Percentiles rank a stretch among this genome's conserved stretches.
These are phyloP conservation scores for Croton setiger DNA, from an alignment of 441 rosid species.

Conservation along the genomic window DNA sequence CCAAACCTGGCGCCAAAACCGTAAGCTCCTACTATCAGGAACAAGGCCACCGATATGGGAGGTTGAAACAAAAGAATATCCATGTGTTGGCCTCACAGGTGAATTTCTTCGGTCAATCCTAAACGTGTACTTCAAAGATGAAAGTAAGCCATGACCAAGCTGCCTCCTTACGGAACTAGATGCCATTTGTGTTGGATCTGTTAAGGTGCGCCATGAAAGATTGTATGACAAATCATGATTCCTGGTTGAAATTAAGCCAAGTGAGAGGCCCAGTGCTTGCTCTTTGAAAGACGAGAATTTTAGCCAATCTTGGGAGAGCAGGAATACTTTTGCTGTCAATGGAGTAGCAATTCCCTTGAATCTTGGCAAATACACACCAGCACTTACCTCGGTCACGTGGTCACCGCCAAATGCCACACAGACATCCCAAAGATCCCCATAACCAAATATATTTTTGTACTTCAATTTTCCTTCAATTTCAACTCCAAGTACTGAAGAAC, in stretches of 20 bases:
- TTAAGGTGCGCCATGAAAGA: slow-evolving; percentile 74
- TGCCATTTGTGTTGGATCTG: slow-evolving; percentile 70
- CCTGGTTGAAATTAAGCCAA: slow-evolving; percentile 66
- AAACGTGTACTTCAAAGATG: slow-evolving; percentile 75
- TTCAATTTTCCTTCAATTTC: slow-evolving; percentile 67
- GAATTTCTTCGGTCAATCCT: slow-evolving; percentile 78
- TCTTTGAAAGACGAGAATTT: slow-evolving; percentile 84
- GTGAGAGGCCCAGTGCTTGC: slow-evolving; percentile 74
- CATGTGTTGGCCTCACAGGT: slow-evolving; percentile 66
- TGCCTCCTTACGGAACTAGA: slow-evolving; percentile 72
- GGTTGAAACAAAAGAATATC: slow-evolving; percentile 73
- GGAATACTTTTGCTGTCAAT: slow-evolving; percentile 55
- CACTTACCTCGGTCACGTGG: slow-evolving; percentile 70
- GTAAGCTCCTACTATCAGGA: slow-evolving; percentile 81
- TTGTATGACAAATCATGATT: slow-evolving; percentile 72
- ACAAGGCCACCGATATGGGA: slow-evolving; percentile 85
- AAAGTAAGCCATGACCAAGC: slow-evolving; percentile 78
- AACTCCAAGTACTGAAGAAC: slow-evolving; percentile 44
- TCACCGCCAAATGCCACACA: slow-evolving; percentile 79
- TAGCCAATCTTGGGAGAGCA: slow-evolving; percentile 86
- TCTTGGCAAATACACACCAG: slow-evolving; percentile 76
- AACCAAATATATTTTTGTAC: slow-evolving; percentile 81
- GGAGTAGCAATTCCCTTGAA: slow-evolving; percentile 62
- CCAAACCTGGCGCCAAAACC: slow-evolving; percentile 79
- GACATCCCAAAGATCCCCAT: slow-evolving; percentile 93